A percentile compares a stretch with the other conserved stretches of the same genome.
Evolutionary conservation across 495 filamentous ascomycete genomes (phyloP).

Genomic region (Penicillium roqueforti): DNA sequence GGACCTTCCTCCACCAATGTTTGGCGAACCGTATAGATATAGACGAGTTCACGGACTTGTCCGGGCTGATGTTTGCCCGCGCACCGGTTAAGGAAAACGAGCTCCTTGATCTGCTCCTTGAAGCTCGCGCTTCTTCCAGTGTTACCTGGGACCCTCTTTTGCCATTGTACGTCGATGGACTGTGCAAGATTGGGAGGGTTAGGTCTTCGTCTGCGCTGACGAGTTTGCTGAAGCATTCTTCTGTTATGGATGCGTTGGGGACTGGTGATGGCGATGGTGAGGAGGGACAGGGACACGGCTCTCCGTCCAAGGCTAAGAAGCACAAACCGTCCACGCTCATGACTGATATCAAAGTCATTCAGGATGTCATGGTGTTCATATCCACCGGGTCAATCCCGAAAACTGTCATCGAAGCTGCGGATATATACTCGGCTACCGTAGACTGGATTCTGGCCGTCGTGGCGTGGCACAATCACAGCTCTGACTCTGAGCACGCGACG

Average conservation of each 20-base stretch:
- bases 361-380: slow-evolving; percentile 42
- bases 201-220: slow-evolving; percentile 54
- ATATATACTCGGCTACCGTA: slow-evolving; percentile 31
- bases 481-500: slow-evolving; percentile 27
- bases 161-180: slow-evolving; percentile 57
- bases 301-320: background rate
- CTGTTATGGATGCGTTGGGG: slow-evolving; percentile 24
- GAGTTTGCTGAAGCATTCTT: slow-evolving; percentile 58
- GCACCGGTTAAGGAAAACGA: slow-evolving; percentile 31
- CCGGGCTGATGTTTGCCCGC: slow-evolving; percentile 31
- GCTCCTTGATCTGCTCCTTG: slow-evolving; percentile 58
- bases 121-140: slow-evolving; percentile 44
- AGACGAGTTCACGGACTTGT: slow-evolving; percentile 39
- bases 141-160: slow-evolving; percentile 60
- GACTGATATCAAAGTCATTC: slow-evolving; percentile 44
- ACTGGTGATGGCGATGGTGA: slow-evolving; percentile 16
- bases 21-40: slow-evolving; percentile 43
- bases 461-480: slow-evolving; percentile 31
- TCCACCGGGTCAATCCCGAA: slow-evolving; percentile 33
- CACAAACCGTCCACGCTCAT: slow-evolving; percentile 32
- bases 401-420: slow-evolving; percentile 30
- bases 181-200: slow-evolving; percentile 51
- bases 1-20: slow-evolving; percentile 41
- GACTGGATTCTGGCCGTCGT: slow-evolving; percentile 44
- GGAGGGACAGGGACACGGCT: slow-evolving; percentile 10